A percentile compares a stretch with the other conserved stretches of the same genome.
These are phyloP conservation scores for Erythrobasidium yunnanense DNA, from an alignment of 768 basidiomycete species.

Conservation along the genomic window DNA sequence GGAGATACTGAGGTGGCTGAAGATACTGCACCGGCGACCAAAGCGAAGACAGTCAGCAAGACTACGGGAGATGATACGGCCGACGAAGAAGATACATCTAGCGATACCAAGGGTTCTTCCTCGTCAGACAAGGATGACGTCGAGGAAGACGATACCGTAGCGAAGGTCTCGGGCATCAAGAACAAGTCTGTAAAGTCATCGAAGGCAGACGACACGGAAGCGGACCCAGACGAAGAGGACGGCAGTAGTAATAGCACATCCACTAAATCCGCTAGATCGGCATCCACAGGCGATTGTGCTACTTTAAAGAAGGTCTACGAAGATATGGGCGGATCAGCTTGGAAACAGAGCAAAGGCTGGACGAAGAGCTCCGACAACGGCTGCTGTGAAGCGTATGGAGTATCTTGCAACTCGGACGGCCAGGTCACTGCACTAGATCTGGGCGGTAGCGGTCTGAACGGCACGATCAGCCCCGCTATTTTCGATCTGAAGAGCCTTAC, in stretches of 20 bases:
- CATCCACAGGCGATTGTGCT: constrained; percentile 22
- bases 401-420: constrained; percentile 24
- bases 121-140: no score
- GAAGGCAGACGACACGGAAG: not conserved
- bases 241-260: not conserved
- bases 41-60: not conserved
- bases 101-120: not conserved
- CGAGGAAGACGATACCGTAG: no score
- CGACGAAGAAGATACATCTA: not conserved
- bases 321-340: constrained; percentile 28
- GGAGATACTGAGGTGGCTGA: not conserved
- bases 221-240: not conserved
- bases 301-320: constrained; percentile 27
- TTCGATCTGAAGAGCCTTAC: constrained; percentile 26
- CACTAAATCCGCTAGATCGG: not conserved
- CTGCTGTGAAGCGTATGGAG: constrained; percentile 31
- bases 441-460: constrained; percentile 25
- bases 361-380: not conserved
- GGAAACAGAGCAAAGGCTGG: constrained; percentile 27
- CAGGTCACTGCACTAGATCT: constrained; percentile 30
- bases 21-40: no score
- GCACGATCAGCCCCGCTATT: constrained; percentile 19
- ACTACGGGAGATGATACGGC: not conserved
- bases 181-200: not conserved
- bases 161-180: not conserved